phyloP scores from a whole-genome alignment of 1,284 basidiomycete species.

The Ustilago xerochloae region DNA sequence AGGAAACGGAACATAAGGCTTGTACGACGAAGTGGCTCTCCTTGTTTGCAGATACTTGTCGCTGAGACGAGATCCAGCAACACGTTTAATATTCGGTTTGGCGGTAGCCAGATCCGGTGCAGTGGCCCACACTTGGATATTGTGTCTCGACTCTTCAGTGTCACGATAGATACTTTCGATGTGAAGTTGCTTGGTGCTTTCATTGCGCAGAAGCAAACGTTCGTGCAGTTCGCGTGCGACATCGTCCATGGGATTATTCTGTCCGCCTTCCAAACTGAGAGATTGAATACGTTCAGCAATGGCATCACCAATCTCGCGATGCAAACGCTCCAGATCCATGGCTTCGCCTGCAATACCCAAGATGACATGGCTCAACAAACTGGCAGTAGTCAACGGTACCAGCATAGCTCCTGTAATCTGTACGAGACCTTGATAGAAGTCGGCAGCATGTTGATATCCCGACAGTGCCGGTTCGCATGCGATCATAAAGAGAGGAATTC shows the following conservation, averaged over 20 bases:
- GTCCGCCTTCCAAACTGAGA: slow-evolving; percentile 76
- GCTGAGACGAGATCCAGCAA: slow-evolving; percentile 65
- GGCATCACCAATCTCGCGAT: slow-evolving; percentile 90
- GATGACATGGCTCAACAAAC: slow-evolving; percentile 95
- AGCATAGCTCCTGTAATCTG: slow-evolving; percentile 77
- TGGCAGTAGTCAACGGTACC: slow-evolving; percentile 94
- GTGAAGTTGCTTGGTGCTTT: slow-evolving; percentile 94
- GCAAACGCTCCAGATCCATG: slow-evolving; percentile 93
- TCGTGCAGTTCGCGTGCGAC: slow-evolving; percentile 93
- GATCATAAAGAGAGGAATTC: slow-evolving; percentile 73
- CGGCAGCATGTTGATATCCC: slow-evolving; percentile 76
- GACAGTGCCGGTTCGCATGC: slow-evolving; percentile 97
- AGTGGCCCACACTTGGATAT: slow-evolving; percentile 85
- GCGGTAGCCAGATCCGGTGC: slow-evolving; percentile 81
- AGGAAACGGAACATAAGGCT: slow-evolving; percentile 51
- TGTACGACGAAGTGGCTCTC: slow-evolving; percentile 51
- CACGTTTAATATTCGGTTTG: slow-evolving; percentile 80
- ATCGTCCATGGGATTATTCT: slow-evolving; percentile 80
- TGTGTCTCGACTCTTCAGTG: slow-evolving; percentile 80
- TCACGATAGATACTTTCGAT: slow-evolving; percentile 87
- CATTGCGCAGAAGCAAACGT: slow-evolving; percentile 87
- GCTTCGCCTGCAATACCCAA: slow-evolving; percentile 97
- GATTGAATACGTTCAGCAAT: slow-evolving; percentile 90
- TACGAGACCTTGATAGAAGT: slow-evolving; percentile 79
- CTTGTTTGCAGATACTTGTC: slow-evolving; percentile 62